Evolutionary conservation across 192 early-diverging fungal species (phyloP).

Genomic region (Mortierella alpina): DNA sequence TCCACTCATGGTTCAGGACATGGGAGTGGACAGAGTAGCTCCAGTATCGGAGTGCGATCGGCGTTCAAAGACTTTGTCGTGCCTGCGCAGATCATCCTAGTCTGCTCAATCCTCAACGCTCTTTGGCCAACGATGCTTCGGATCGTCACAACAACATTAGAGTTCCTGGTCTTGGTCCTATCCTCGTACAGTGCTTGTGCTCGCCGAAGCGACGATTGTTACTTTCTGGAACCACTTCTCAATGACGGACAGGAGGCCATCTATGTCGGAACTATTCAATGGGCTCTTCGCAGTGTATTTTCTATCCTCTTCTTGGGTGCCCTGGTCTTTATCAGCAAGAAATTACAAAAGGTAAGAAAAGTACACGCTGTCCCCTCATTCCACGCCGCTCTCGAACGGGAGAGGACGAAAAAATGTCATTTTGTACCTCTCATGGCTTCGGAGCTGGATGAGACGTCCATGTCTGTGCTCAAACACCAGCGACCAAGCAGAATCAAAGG

Average conservation of each 20-base stretch:
- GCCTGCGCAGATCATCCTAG: slow-evolving; percentile 47
- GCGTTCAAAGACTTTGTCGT: slow-evolving; percentile 52
- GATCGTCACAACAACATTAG: slow-evolving; percentile 20
- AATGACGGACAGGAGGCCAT: slow-evolving; percentile 44
- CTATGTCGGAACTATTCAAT: slow-evolving; percentile 42
- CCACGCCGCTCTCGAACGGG: too few species aligned
- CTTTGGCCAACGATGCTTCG: slow-evolving; percentile 42
- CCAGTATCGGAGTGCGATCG: slow-evolving; percentile 47
- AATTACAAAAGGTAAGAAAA: slow-evolving; percentile 26
- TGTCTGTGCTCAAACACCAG: too few species aligned
- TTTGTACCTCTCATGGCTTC: too few species aligned
- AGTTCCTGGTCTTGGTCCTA: slow-evolving; percentile 38
- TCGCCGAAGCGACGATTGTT: slow-evolving; percentile 36
- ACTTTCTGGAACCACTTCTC: slow-evolving; percentile 44
- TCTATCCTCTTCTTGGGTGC: slow-evolving; percentile 10
- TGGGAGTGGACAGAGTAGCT: slow-evolving; percentile 19
- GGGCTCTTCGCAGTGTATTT: slow-evolving; percentile 36
- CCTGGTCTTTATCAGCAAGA: slow-evolving; percentile 8
- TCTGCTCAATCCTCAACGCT: slow-evolving; percentile 43
- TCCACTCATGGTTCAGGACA: slow-evolving; percentile 25
- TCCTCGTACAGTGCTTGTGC: slow-evolving; percentile 48
- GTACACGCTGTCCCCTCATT: neutral
- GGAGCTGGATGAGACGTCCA: too few species aligned
- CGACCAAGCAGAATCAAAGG: too few species aligned
- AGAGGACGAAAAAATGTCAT: too few species aligned